Evolutionary conservation across 2,329 filamentous ascomycete genomes (phyloP).

Genomic region (Aspergillus viridinutans): DNA sequence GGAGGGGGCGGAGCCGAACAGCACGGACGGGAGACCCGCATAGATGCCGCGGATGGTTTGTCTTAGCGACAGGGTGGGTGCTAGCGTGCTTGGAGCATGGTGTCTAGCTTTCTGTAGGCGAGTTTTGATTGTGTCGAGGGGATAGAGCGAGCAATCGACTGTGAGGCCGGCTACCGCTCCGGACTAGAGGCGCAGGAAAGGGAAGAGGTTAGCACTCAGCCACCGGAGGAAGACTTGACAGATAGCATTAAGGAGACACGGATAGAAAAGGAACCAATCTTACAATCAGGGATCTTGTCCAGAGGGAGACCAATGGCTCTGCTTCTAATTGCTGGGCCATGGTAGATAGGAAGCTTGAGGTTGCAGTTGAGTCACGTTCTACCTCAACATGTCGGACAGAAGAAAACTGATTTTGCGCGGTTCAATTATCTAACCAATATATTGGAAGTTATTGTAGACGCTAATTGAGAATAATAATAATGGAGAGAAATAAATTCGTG

Average conservation of each 20-base stretch:
- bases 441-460: not conserved
- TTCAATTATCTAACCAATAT: not conserved
- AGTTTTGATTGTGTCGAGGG: conserved; percentile 97
- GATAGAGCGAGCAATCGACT: conserved; percentile 94
- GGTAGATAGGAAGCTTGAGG: not conserved
- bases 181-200: conserved; percentile 49
- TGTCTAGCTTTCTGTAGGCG: conserved; percentile 66
- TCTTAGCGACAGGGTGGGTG: conserved; percentile 65
- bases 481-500: not conserved
- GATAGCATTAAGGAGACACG: not conserved
- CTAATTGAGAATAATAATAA: not conserved
- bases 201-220: conserved; percentile 1
- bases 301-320: conserved; percentile 37
- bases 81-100: conserved; percentile 59
- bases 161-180: conserved; percentile 91
- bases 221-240: conserved; percentile 1
- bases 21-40: conserved; percentile 80
- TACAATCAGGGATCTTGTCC: conserved; percentile 43
- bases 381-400: not conserved
- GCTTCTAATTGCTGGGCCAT: conserved; percentile 28
- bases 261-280: conserved; percentile 2
- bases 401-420: no score
- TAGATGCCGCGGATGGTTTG: conserved; percentile 93
- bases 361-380: not conserved
- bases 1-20: conserved; percentile 87